Evolutionary conservation across 345 rosid species (phyloP).

Genomic region (Aquilaria sinensis): DNA sequence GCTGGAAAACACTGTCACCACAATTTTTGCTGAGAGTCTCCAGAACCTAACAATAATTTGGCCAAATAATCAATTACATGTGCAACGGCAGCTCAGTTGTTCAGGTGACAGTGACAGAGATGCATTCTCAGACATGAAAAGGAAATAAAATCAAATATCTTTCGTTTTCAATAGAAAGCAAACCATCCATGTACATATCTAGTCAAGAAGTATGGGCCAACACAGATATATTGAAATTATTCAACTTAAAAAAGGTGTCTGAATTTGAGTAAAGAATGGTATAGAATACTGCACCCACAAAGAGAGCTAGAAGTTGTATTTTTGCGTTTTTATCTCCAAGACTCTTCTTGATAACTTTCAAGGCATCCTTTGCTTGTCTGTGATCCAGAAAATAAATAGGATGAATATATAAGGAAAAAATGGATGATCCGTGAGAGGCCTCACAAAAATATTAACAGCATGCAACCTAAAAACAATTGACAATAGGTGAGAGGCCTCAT

Average conservation of each 20-base stretch:
- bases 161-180: no score
- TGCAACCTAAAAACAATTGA: neutral
- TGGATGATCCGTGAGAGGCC: neutral
- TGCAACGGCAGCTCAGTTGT: no score
- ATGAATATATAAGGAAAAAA: neutral
- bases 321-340: conserved; percentile 70
- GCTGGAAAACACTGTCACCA: conserved; percentile 72
- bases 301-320: conserved; percentile 71
- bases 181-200: no score
- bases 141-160: no score
- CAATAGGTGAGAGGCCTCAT: neutral
- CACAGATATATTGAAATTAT: no score
- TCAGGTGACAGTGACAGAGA: no score
- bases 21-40: conserved; percentile 91
- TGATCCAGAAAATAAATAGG: conserved; percentile 15
- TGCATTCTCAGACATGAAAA: no score
- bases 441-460: neutral
- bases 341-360: conserved; percentile 79
- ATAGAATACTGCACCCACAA: conserved; percentile 41
- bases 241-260: no score
- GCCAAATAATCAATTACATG: no score
- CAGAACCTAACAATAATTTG: conserved; percentile 36
- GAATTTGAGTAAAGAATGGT: neutral
- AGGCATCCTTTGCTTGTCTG: conserved; percentile 81
- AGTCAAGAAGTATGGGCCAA: no score